These are phyloP conservation scores for Candida germanica DNA, from an alignment of 805 yeast genomes.

Conservation along the genomic window DNA sequence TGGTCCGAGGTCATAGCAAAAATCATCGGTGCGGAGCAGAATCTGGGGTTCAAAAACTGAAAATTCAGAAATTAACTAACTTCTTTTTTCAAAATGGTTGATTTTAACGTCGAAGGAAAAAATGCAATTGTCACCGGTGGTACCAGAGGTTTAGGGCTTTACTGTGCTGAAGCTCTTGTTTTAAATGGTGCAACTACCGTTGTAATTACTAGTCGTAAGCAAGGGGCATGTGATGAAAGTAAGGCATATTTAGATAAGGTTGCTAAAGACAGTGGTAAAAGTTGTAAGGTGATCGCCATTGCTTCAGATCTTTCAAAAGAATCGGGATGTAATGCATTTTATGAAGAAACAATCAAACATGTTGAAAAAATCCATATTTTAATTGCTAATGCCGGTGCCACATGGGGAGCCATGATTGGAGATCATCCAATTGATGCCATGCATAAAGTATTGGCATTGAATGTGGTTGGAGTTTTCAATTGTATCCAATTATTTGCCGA, in stretches of 20 bases:
- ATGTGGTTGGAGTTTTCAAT: constrained; percentile 65
- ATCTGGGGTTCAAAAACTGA: neutral
- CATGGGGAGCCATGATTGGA: constrained; percentile 69
- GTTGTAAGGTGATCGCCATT: constrained; percentile 36
- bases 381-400: constrained; percentile 76
- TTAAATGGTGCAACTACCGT: constrained; percentile 60
- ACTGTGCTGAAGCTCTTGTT: constrained; percentile 63
- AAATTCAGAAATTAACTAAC: constrained; percentile 1
- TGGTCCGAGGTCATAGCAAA: too few relatives aligned
- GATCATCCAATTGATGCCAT: constrained; percentile 60
- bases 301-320: constrained; percentile 57
- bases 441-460: constrained; percentile 60
- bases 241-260: constrained; percentile 37
- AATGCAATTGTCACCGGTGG: constrained; percentile 72
- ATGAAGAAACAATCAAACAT: constrained; percentile 33
- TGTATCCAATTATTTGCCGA: constrained; percentile 64
- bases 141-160: constrained; percentile 68
- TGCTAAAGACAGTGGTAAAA: constrained; percentile 32
- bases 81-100: constrained; percentile 28
- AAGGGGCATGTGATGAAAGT: constrained; percentile 58
- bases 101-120: constrained; percentile 54
- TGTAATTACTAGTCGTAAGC: constrained; percentile 63
- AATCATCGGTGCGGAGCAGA: constrained; percentile 1
- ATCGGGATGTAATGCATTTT: constrained; percentile 46
- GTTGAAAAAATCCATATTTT: constrained; percentile 56